These are phyloP conservation scores for Rhododendron vialii DNA, from an alignment of 148 eudicot genomes.

Conservation along the genomic window DNA sequence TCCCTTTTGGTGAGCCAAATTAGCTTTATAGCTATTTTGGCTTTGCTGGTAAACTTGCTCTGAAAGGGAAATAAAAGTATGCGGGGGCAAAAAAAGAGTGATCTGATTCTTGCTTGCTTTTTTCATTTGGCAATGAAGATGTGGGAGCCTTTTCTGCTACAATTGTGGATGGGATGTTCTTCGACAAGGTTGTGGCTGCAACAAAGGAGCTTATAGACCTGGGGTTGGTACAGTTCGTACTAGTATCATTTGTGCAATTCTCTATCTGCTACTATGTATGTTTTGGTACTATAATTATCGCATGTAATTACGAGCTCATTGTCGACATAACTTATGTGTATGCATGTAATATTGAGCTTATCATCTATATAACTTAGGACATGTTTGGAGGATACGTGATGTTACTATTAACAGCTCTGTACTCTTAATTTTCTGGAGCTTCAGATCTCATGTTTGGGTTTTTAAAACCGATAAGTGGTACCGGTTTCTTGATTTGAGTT, in stretches of 20 bases:
- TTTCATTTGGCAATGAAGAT: slow-evolving; percentile 17
- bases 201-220: slow-evolving; percentile 2
- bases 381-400: background rate
- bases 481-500: background rate
- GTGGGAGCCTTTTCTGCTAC: slow-evolving; percentile 41
- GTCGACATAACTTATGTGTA: background rate
- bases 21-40: too few relatives aligned
- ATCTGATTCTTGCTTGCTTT: background rate
- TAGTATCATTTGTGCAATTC: background rate
- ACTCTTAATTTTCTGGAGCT: background rate
- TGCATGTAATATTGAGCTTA: background rate
- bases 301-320: background rate
- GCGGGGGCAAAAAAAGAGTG: too few relatives aligned
- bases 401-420: background rate
- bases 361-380: background rate
- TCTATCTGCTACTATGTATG: background rate
- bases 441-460: background rate
- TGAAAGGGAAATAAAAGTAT: background rate
- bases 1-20: too few relatives aligned
- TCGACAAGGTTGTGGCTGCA: slow-evolving; percentile 29
- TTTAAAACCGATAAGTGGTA: background rate
- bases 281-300: background rate
- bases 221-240: slow-evolving; percentile 5
- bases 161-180: slow-evolving; percentile 32
- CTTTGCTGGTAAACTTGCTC: too few relatives aligned